Conservation (phyloP, 495 filamentous ascomycete genomes). For the Annulohypoxylon stygium region DNA sequence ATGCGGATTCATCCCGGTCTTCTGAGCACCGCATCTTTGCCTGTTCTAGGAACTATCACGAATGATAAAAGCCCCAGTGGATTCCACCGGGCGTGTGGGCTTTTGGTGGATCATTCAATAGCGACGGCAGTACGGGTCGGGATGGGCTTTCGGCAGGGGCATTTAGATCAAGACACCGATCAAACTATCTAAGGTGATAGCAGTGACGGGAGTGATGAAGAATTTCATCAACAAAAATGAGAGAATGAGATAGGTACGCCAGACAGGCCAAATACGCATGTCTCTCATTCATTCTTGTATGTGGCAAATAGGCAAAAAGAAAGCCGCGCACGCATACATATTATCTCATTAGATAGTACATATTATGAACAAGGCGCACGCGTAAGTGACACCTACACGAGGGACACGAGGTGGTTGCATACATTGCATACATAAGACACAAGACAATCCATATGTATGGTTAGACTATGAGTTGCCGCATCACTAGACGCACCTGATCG, state of each 20-base stretch:
- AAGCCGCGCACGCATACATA: slow-evolving; percentile 22
- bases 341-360: background rate
- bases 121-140: slow-evolving; percentile 28
- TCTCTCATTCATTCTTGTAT: slow-evolving; percentile 21
- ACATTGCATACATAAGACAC: slow-evolving; percentile 26
- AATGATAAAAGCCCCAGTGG: slow-evolving; percentile 32
- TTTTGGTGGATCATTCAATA: slow-evolving; percentile 12
- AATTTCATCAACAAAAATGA: slow-evolving; percentile 24
- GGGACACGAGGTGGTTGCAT: slow-evolving; percentile 44
- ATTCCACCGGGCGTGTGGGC: slow-evolving; percentile 34
- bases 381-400: slow-evolving; percentile 31
- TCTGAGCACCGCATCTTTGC: slow-evolving; percentile 33
- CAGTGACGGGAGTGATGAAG: slow-evolving; percentile 12
- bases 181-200: background rate
- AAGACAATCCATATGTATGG: slow-evolving; percentile 25
- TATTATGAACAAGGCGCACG: slow-evolving; percentile 14
- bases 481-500: slow-evolving; percentile 38
- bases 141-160: slow-evolving; percentile 22
- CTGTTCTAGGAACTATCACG: slow-evolving; percentile 37
- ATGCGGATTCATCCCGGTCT: slow-evolving; percentile 35
- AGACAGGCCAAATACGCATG: slow-evolving; percentile 3
- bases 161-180: slow-evolving; percentile 28
- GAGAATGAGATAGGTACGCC: too few species aligned
- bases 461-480: slow-evolving; percentile 34
- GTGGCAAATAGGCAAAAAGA: slow-evolving; percentile 33